A percentile compares a stretch with the other conserved stretches of the same genome.
Conservation (phyloP, 1,284 basidiomycete species). For the Veloboletus limbatus region DNA sequence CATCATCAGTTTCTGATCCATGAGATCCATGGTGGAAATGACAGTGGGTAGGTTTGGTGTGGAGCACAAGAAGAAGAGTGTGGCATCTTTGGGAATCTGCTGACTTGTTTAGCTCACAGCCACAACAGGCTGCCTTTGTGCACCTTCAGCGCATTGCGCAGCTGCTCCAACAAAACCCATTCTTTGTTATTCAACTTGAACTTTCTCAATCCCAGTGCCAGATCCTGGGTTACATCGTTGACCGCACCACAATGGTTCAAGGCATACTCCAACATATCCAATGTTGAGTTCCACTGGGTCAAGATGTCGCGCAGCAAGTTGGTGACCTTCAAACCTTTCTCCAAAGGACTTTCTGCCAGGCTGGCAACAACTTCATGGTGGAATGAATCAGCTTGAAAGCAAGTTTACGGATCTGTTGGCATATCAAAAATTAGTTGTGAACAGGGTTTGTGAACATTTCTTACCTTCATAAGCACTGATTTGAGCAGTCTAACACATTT, state of each 20-base stretch:
- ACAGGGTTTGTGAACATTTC: background rate
- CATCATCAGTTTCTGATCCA: too few species aligned
- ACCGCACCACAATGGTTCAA: background rate
- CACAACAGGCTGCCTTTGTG: background rate
- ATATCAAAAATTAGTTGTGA: background rate
- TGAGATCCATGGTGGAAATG: too few species aligned
- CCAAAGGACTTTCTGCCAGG: background rate
- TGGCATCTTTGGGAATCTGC: conserved; percentile 8
- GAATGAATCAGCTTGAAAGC: conserved; percentile 8
- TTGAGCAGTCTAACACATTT: background rate
- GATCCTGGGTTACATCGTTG: background rate
- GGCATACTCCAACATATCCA: conserved; percentile 1
- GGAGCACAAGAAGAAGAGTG: too few species aligned
- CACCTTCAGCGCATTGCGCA: conserved; percentile 28
- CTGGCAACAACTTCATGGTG: background rate
- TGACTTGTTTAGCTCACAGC: background rate
- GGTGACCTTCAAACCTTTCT: background rate
- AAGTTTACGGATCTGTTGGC: conserved; percentile 2
- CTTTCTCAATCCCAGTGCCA: background rate
- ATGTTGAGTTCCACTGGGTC: conserved; percentile 7
- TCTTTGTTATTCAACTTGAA: conserved; percentile 18
- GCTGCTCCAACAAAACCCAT: conserved; percentile 23
- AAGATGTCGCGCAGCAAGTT: background rate
- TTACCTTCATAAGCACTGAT: conserved; percentile 7
- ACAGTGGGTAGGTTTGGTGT: too few species aligned